Conservation (phyloP, 2,329 filamentous ascomycete genomes). For the Xylariaceae sp. region DNA sequence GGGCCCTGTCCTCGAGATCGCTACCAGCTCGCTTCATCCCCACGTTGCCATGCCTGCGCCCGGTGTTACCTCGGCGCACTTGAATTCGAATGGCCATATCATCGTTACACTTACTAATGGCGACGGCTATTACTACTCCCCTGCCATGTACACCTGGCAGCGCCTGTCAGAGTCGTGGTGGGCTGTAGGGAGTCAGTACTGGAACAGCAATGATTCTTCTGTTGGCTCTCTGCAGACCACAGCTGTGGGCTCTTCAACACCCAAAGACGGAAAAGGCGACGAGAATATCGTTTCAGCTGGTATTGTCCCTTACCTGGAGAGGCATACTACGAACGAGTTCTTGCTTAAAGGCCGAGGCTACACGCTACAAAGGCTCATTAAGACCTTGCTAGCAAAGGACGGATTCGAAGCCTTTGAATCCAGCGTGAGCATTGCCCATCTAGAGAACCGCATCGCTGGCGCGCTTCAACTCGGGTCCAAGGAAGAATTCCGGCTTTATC, state of each 20-base stretch:
- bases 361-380: conserved; percentile 85
- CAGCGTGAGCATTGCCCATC: conserved; percentile 83
- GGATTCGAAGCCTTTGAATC: conserved; percentile 91
- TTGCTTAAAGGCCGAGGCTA: conserved; percentile 88
- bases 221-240: conserved; percentile 74
- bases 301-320: conserved; percentile 87
- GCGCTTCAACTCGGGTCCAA: conserved; percentile 77
- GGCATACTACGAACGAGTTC: conserved; percentile 90
- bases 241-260: conserved; percentile 53
- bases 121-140: conserved; percentile 86
- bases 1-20: conserved; percentile 81
- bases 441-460: conserved; percentile 91
- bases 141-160: conserved; percentile 85
- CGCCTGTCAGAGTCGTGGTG: conserved; percentile 96
- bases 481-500: conserved; percentile 88
- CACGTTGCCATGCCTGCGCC: conserved; percentile 72
- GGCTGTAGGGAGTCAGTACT: conserved; percentile 96
- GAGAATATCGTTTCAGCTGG: conserved; percentile 71
- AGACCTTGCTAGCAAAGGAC: conserved; percentile 78
- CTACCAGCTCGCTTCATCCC: conserved; percentile 69
- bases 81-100: conserved; percentile 82
- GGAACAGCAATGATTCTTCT: conserved; percentile 94
- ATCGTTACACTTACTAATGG: conserved; percentile 91
- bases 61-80: conserved; percentile 80
- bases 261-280: conserved; percentile 42